Base-by-base conservation (phyloP, 1,139 yeast genomes). In the Magnusiomyces sp. region DNA sequence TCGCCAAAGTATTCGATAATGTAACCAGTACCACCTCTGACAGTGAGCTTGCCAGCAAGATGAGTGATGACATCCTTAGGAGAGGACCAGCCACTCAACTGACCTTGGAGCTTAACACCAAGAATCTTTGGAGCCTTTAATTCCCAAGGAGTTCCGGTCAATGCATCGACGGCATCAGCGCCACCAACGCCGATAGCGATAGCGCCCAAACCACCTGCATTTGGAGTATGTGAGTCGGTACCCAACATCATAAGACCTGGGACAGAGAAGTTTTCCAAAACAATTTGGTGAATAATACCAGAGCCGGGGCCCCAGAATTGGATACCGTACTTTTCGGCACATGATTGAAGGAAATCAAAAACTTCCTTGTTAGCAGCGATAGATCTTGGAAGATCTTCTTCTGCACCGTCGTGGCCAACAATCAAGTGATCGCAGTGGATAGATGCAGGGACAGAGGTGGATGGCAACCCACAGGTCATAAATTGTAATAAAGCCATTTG, bases 271-370 rank as follows among this genome's bases (percentile, higher is more conserved):
- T 92, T 92, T 70, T 92, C 98, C 60, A 92, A 75, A 38, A 92
- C 96, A 60, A 92, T 92, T 71, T 92, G 98, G 70, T 92, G 98
- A 61, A 92, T 92, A 61, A 92, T 92, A 63, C 98, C 98, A 11
- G 97, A 89, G 48, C 98, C 98, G 14, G 98, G 97, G 13, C 96
- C 96, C 98, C 98, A 92, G 71, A 92, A 92, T 65, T 87, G 95
- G 57, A 92, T 88, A 54, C 97, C 97, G 66, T 89, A 92, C 69
- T 86, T 89, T 60, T 79, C 83, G 55, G 95, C 95, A 71, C 96
- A 88, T 55, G 90, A 79, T 67, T 85, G 86, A 59, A 92, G 74
- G 71, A 92, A 92, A 64, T 89, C 95, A 65, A 89, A 92, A 46
- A 92, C 97, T 68, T 92, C 98, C 62, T 83, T 81, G 73, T 92